Conservation (phyloP, 495 filamentous ascomycete genomes). For the Neurospora sp. region DNA sequence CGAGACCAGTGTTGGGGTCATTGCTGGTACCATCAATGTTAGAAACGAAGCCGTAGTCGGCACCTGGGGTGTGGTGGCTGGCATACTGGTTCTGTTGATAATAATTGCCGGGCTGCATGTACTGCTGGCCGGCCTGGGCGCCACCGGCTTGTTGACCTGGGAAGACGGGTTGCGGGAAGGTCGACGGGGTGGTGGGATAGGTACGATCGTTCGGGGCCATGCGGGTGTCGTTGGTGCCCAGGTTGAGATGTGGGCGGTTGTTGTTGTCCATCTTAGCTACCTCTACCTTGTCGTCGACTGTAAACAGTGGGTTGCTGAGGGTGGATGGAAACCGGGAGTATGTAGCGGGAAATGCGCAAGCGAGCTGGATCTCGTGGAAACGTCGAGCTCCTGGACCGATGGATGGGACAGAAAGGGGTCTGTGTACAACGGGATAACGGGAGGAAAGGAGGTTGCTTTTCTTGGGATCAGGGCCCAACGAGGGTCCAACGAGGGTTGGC, state of each 20-base stretch:
- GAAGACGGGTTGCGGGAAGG: constrained; percentile 84
- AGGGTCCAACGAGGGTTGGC: constrained; percentile 4
- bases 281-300: not conserved
- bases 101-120: constrained; percentile 27
- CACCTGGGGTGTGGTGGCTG: constrained; percentile 17
- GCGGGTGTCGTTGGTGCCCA: constrained; percentile 55
- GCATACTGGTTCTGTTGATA: constrained; percentile 28
- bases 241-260: constrained; percentile 64
- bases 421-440: not conserved
- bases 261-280: constrained; percentile 38
- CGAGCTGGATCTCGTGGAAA: not conserved
- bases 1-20: constrained; percentile 73
- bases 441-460: constrained; percentile 9
- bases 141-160: constrained; percentile 18
- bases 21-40: constrained; percentile 44
- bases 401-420: not conserved
- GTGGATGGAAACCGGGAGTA: not conserved
- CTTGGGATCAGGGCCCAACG: constrained; percentile 6
- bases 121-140: constrained; percentile 34
- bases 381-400: not conserved
- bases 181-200: constrained; percentile 94
- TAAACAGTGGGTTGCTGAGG: not conserved
- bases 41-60: constrained; percentile 37
- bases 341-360: not conserved
- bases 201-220: constrained; percentile 61